Conservation (phyloP, 306 rosid genomes). For the Carpinus fangiana region DNA sequence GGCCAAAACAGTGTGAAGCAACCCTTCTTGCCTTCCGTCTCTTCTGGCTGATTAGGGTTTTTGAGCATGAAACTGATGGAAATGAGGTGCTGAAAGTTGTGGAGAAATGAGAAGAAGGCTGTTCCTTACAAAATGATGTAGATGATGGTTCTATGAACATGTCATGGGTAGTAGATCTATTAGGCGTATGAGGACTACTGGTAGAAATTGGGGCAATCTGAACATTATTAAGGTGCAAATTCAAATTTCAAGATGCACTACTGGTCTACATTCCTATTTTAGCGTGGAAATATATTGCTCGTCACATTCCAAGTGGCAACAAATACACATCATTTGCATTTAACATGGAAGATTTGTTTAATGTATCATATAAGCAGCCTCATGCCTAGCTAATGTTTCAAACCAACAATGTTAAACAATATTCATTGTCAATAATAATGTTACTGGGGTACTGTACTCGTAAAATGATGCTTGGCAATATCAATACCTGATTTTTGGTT, state of each 20-base stretch:
- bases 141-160: neutral
- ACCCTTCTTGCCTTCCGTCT: neutral
- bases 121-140: neutral
- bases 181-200: neutral
- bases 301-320: neutral
- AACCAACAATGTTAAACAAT: neutral
- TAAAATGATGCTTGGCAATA: slow-evolving; percentile 1
- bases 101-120: slow-evolving; percentile 1
- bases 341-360: neutral
- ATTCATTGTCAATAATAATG: neutral
- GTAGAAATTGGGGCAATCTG: neutral
- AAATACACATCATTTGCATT: neutral
- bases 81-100: neutral
- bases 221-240: neutral
- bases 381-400: neutral
- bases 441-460: neutral
- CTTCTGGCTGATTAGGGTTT: neutral
- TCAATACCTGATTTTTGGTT: slow-evolving; percentile 29
- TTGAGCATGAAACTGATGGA: neutral
- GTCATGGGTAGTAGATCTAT: neutral
- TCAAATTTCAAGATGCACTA: slow-evolving; percentile 11
- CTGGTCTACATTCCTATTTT: neutral
- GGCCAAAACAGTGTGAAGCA: neutral
- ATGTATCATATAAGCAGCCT: neutral
- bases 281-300: neutral